A percentile compares a stretch with the other conserved stretches of the same genome.
These are phyloP conservation scores for Backusella circina DNA, from an alignment of 192 early-diverging fungal genomes.

Conservation along the genomic window DNA sequence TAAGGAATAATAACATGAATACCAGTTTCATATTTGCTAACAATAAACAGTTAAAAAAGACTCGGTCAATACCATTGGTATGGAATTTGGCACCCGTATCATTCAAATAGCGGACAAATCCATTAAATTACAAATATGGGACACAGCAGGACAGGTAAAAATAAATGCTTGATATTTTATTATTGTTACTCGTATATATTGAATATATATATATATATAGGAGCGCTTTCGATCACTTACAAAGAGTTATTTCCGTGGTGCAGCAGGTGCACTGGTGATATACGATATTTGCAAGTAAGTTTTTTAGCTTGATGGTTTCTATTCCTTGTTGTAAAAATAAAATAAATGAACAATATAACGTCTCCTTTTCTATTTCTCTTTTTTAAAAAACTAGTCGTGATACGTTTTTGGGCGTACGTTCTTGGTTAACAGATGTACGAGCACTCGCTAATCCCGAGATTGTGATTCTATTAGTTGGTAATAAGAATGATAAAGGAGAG, in stretches of 20 bases:
- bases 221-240: conserved; percentile 69
- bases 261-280: conserved; percentile 73
- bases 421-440: conserved; percentile 66
- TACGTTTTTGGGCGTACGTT: conserved; percentile 58
- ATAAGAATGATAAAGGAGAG: conserved; percentile 57
- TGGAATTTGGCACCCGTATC: conserved; percentile 75
- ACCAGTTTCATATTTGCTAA: no score
- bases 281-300: conserved; percentile 74
- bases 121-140: conserved; percentile 72
- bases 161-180: neutral
- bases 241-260: conserved; percentile 77
- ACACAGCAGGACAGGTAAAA: conserved; percentile 67
- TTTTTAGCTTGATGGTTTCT: neutral
- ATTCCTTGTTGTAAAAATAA: neutral
- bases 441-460: conserved; percentile 64
- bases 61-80: conserved; percentile 75
- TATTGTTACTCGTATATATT: neutral
- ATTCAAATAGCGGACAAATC: conserved; percentile 62
- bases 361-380: neutral
- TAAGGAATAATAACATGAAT: no score
- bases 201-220: no score
- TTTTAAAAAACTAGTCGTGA: conserved; percentile 37
- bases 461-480: conserved; percentile 68
- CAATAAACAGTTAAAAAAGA: conserved; percentile 44
- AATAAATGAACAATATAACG: conserved; percentile 1